These are phyloP conservation scores for Populus deltoides DNA, from an alignment of 345 rosid species.

Conservation along the genomic window DNA sequence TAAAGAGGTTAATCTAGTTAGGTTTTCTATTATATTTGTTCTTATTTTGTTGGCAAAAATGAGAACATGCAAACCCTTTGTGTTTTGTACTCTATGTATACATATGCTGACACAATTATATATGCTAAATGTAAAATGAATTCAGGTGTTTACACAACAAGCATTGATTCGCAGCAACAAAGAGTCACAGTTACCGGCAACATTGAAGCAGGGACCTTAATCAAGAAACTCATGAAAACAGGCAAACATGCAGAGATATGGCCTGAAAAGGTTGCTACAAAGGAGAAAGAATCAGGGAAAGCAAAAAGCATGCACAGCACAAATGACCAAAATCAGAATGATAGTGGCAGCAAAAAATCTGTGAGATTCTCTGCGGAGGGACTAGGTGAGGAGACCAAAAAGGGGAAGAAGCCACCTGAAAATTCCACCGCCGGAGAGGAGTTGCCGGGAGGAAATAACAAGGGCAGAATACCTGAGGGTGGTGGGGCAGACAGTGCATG, in stretches of 20 bases:
- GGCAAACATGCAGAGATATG: constrained; percentile 26
- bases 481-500: neutral
- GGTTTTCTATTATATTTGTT: neutral
- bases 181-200: constrained; percentile 29
- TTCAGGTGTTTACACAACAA: constrained; percentile 27
- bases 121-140: neutral
- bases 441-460: neutral
- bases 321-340: neutral
- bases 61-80: no score
- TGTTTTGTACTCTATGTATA: neutral
- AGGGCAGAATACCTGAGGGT: neutral
- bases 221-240: constrained; percentile 21
- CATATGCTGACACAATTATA: no score
- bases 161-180: constrained; percentile 23
- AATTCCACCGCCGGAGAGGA: neutral
- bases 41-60: neutral
- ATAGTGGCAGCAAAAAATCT: neutral
- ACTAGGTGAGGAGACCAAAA: neutral
- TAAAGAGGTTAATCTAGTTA: neutral
- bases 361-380: neutral
- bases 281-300: constrained; percentile 9
- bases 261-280: constrained; percentile 9
- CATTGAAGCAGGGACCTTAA: constrained; percentile 21
- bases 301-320: neutral
- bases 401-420: neutral